Conservation (phyloP, 495 filamentous ascomycete species). For the Penicillium nucicola region DNA sequence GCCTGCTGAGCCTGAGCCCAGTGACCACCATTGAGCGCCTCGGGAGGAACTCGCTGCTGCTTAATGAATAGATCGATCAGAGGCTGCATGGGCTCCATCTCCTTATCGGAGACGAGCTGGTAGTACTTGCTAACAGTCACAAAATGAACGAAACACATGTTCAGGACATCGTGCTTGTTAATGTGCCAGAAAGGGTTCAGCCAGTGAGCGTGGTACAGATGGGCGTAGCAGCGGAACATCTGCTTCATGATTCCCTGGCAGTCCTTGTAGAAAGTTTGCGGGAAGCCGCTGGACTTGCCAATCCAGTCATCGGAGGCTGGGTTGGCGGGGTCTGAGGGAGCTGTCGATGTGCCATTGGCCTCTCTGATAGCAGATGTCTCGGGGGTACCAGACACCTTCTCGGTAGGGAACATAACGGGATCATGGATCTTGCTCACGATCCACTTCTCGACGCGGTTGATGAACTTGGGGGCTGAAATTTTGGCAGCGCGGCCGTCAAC, state of each 20-base stretch:
- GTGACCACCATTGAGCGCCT: slow-evolving; percentile 51
- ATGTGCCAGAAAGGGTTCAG: slow-evolving; percentile 80
- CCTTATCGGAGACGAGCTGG: slow-evolving; percentile 75
- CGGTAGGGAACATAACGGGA: slow-evolving; percentile 79
- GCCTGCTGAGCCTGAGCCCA: slow-evolving; percentile 46
- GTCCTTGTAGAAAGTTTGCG: slow-evolving; percentile 77
- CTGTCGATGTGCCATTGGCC: slow-evolving; percentile 48
- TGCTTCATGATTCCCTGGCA: slow-evolving; percentile 90
- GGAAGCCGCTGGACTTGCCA: slow-evolving; percentile 85
- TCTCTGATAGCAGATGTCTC: slow-evolving; percentile 60
- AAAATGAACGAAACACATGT: slow-evolving; percentile 95
- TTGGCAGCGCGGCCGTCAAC: slow-evolving; percentile 53
- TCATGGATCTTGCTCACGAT: slow-evolving; percentile 89
- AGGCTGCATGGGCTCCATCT: slow-evolving; percentile 91
- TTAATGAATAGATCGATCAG: slow-evolving; percentile 85
- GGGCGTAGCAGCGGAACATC: slow-evolving; percentile 95
- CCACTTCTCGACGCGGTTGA: slow-evolving; percentile 90
- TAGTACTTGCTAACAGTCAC: slow-evolving; percentile 83
- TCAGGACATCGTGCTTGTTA: slow-evolving; percentile 79
- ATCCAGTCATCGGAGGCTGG: slow-evolving; percentile 64
- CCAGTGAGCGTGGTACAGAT: slow-evolving; percentile 85
- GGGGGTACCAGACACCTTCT: slow-evolving; percentile 53
- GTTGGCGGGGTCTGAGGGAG: slow-evolving; percentile 43
- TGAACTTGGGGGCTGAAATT: slow-evolving; percentile 80
- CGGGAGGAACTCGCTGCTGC: slow-evolving; percentile 76